These are phyloP conservation scores for Chenopodium formosanum DNA, from an alignment of 148 eudicot species.

Conservation along the genomic window DNA sequence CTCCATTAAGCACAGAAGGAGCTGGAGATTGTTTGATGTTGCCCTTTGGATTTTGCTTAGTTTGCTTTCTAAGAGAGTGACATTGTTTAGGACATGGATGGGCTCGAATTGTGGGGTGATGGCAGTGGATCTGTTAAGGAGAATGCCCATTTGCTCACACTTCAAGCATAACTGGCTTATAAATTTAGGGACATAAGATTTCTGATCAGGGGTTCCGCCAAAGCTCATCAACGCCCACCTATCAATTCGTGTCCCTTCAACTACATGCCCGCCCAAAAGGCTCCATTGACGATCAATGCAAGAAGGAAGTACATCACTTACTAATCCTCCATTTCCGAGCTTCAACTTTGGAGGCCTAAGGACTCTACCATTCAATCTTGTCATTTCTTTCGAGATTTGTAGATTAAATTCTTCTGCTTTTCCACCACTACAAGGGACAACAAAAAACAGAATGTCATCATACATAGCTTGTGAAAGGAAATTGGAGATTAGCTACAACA, in stretches of 20 bases:
- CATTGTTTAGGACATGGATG: slow-evolving; percentile 72
- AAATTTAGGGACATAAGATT: slow-evolving; percentile 61
- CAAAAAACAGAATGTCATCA: neutral
- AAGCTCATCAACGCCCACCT: slow-evolving; percentile 85
- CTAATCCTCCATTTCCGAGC: slow-evolving; percentile 67
- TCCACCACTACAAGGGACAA: slow-evolving; percentile 49
- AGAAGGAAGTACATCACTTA: slow-evolving; percentile 57
- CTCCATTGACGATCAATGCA: slow-evolving; percentile 89
- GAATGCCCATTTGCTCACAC: slow-evolving; percentile 81
- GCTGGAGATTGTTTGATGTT: slow-evolving; percentile 63
- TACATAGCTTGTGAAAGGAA: neutral
- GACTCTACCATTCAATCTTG: slow-evolving; percentile 70
- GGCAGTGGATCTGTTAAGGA: slow-evolving; percentile 52
- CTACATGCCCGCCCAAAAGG: slow-evolving; percentile 77
- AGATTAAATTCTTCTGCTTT: slow-evolving; percentile 75
- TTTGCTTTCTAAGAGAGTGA: slow-evolving; percentile 56
- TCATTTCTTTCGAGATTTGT: slow-evolving; percentile 72
- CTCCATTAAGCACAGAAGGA: slow-evolving; percentile 86
- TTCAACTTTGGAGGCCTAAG: slow-evolving; percentile 88
- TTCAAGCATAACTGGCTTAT: slow-evolving; percentile 63
- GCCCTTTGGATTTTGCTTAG: slow-evolving; percentile 54
- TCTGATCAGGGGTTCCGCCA: slow-evolving; percentile 69
- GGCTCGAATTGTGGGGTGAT: slow-evolving; percentile 68
- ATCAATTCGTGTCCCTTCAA: slow-evolving; percentile 70
- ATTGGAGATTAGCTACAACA: neutral